Conservation (phyloP, 1,284 basidiomycete species). For the Ceratobasidium sp. region DNA sequence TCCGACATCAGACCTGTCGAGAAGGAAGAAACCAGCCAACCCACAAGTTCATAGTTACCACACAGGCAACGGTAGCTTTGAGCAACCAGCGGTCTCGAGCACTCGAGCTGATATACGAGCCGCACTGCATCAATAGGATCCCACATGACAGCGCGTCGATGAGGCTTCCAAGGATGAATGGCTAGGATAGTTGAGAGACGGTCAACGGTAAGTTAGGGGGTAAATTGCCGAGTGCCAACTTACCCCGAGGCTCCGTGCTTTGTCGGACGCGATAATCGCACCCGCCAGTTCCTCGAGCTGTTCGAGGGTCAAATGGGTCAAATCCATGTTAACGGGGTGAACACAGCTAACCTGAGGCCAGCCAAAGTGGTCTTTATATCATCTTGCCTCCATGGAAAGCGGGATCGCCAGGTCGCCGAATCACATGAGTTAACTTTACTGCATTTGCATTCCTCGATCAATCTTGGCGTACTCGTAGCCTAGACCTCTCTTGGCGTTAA, state of each 20-base stretch:
- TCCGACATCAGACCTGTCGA: not conserved
- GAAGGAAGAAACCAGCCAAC: not conserved
- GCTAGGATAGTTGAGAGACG: not conserved
- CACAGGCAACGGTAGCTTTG: too few relatives aligned
- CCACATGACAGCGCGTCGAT: conserved; percentile 7
- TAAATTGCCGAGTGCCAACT: not conserved
- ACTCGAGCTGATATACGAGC: conserved; percentile 20
- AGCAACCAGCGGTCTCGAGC: too few relatives aligned
- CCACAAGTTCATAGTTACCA: conserved; percentile 14
- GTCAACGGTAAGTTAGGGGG: too few relatives aligned
- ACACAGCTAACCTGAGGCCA: too few relatives aligned
- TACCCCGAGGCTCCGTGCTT: not conserved
- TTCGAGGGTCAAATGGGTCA: not conserved
- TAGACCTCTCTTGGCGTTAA: too few relatives aligned
- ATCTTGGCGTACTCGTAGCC: too few relatives aligned
- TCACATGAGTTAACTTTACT: too few relatives aligned
- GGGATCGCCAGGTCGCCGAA: too few relatives aligned
- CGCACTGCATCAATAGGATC: conserved; percentile 11
- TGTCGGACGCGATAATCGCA: not conserved
- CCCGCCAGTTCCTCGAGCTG: not conserved
- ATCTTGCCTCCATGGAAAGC: too few relatives aligned
- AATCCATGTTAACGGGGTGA: not conserved
- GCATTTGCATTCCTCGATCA: too few relatives aligned
- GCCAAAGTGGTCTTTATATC: too few relatives aligned
- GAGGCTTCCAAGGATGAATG: conserved; percentile 4